A percentile compares a stretch with the other conserved stretches of the same genome.
Conservation (phyloP, 2,329 filamentous ascomycete genomes). For the Pseudodiploospora longispora region DNA sequence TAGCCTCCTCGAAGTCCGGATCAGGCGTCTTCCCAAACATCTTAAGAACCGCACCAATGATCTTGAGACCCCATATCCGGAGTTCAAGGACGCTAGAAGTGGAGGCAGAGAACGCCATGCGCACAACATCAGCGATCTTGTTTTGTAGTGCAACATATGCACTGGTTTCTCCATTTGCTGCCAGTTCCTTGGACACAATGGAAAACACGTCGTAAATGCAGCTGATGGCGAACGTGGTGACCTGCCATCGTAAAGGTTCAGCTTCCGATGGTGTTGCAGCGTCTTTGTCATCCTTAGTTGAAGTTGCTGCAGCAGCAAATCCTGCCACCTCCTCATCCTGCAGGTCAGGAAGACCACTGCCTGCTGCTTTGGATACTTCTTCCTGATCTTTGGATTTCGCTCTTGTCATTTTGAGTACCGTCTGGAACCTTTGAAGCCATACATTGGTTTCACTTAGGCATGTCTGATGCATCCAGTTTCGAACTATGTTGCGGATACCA, state of each 20-base stretch:
- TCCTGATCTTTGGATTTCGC: conserved; percentile 52
- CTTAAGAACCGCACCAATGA: conserved; percentile 87
- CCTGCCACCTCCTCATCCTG: conserved; percentile 96
- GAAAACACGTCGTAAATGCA: conserved; percentile 77
- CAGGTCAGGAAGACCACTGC: conserved; percentile 60
- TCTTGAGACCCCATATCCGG: conserved; percentile 82
- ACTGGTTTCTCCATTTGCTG: conserved; percentile 67
- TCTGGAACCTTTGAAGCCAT: conserved; percentile 89
- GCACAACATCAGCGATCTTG: conserved; percentile 83
- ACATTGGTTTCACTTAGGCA: conserved; percentile 67
- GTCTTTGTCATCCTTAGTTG: conserved; percentile 48
- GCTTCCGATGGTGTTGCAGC: conserved; percentile 52
- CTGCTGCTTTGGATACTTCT: conserved; percentile 34
- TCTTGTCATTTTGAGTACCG: conserved; percentile 80
- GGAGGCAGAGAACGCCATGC: conserved; percentile 95
- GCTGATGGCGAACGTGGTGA: conserved; percentile 86
- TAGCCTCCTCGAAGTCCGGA: conserved; percentile 95
- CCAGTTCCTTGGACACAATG: conserved; percentile 69
- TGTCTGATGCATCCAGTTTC: conserved; percentile 90
- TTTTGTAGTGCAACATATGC: conserved; percentile 74
- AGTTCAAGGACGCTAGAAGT: conserved; percentile 88
- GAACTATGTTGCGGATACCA: conserved; percentile 77
- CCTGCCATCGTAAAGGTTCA: conserved; percentile 91
- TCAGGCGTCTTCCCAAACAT: conserved; percentile 95
- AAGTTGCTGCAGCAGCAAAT: conserved; percentile 70